Evolutionary conservation across 345 rosid species (phyloP), one percentile per base, ranked within the genome.

Genomic region (Corchorus capsularis): DNA sequence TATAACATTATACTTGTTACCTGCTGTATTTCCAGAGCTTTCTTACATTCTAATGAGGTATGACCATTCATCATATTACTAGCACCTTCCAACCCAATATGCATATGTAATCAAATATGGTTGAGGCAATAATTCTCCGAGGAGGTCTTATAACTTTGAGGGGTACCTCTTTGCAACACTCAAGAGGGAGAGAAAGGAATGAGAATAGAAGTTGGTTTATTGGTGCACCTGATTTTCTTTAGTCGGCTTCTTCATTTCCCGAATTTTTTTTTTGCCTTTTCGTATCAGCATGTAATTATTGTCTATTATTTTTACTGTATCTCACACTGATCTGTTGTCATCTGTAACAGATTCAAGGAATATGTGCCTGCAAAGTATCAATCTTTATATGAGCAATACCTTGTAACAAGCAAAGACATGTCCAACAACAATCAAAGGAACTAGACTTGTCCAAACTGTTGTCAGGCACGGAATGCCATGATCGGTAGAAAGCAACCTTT

Each of bases 291-390:
- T 52, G 19, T 4, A 14, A 34, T 3, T 52, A 50, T 27, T 2
- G 53, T 52, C 52, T 47, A 61, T 41, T 35, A 22, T 16, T 10
- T 75, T 45, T 20, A 57, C 60, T 0, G 66, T 37, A 69, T 71
- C 71, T 64, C 52, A 78, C 50, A n/a, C 54, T 63, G 4, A 39
- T 39, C 43, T 39, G 11, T 41, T 22, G 34, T 56, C 55, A 59
- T 5, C 35, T 71, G 46, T 57, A 34, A 81, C 93, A 90, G 98
- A 78, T 93, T 95, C 89, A 93, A 85, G 83, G 98, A 92, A 80
- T 92, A 77, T 73, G 88, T 95, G 75, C 99, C 99, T 14, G 77
- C 79, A 43, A 93, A 87, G 80, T 81, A 88, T 81, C 95, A 61
- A 47, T 77, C 85, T 74, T 82, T 86, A 63, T 96, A 92, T 47